Conservation (phyloP, 495 filamentous ascomycete species). For the Lentithecium fluviatile region DNA sequence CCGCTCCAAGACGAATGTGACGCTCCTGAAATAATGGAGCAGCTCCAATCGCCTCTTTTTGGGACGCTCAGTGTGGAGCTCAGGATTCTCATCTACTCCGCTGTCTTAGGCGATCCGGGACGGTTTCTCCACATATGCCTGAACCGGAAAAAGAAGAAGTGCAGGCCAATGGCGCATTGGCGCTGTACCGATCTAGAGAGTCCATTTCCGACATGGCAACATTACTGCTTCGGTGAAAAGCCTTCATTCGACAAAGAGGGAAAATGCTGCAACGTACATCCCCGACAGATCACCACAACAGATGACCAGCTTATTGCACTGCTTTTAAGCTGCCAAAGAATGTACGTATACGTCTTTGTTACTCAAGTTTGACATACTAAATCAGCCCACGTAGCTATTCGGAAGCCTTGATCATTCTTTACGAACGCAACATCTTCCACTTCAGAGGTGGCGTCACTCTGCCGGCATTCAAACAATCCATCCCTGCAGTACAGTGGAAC, state of each 20-base stretch:
- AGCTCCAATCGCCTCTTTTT: conserved; percentile 7
- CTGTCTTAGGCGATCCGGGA: background rate
- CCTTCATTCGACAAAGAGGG: background rate
- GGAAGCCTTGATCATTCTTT: background rate
- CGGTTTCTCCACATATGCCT: conserved; percentile 10
- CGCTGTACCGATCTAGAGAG: background rate
- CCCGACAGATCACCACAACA: background rate
- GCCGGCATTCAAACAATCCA: background rate
- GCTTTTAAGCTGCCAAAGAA: background rate
- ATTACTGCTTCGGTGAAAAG: background rate
- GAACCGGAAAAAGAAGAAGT: background rate
- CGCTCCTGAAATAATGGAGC: background rate
- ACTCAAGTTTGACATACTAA: background rate
- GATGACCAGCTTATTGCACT: background rate
- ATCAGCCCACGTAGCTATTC: background rate
- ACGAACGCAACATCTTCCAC: background rate
- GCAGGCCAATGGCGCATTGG: background rate
- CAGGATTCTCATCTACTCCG: conserved; percentile 2
- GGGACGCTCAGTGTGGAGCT: conserved; percentile 11
- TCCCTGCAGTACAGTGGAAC: background rate
- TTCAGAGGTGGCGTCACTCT: background rate
- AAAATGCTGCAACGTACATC: background rate
- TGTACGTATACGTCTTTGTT: background rate
- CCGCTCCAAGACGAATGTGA: too few species aligned
- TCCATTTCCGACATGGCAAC: conserved; percentile 6